Percentiles rank a stretch among this genome's conserved stretches.
phyloP scores from a whole-genome alignment of 2,329 filamentous ascomycete species.

The Cyphellophora europaea region DNA sequence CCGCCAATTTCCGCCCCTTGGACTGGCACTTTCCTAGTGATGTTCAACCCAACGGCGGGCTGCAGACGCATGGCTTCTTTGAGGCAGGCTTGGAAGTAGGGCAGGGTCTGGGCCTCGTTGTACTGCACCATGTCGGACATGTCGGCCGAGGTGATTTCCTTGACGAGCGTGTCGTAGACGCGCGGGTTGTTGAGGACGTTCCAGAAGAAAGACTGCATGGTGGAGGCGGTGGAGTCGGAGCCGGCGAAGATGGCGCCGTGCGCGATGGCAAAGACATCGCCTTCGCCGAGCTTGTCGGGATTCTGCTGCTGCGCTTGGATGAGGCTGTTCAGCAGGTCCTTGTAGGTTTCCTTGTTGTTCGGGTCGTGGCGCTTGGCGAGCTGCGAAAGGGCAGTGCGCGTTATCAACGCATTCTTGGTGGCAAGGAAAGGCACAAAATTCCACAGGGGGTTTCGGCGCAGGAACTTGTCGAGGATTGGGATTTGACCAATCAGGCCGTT shows the following conservation, averaged over 20 bases:
- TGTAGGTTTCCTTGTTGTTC: conserved; percentile 33
- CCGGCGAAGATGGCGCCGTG: conserved; percentile 44
- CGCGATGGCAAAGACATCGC: conserved; percentile 48
- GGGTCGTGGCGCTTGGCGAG: conserved; percentile 33
- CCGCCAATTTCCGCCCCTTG: conserved; percentile 13
- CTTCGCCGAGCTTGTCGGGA: conserved; percentile 37
- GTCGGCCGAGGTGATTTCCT: conserved; percentile 25
- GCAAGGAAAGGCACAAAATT: conserved; percentile 34
- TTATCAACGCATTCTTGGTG: conserved; percentile 39
- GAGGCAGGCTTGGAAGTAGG: conserved; percentile 16
- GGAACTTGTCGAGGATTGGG: conserved; percentile 37
- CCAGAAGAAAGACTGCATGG: conserved; percentile 50
- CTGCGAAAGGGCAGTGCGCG: conserved; percentile 35
- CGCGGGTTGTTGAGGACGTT: conserved; percentile 36
- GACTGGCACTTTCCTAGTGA: conserved; percentile 19
- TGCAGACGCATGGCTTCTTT: conserved; percentile 19
- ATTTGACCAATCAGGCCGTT: conserved; percentile 22
- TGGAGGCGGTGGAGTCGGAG: conserved; percentile 52
- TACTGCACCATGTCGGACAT: conserved; percentile 15
- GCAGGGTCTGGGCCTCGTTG: conserved; percentile 14
- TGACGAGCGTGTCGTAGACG: conserved; percentile 39
- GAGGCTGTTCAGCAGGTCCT: conserved; percentile 42
- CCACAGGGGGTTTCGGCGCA: conserved; percentile 43
- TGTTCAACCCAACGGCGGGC: conserved; percentile 20
- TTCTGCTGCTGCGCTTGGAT: conserved; percentile 45